A percentile compares a stretch with the other conserved stretches of the same genome.
These are phyloP conservation scores for Heterobasidion parviporum DNA, from an alignment of 1,284 basidiomycete genomes.

Conservation along the genomic window DNA sequence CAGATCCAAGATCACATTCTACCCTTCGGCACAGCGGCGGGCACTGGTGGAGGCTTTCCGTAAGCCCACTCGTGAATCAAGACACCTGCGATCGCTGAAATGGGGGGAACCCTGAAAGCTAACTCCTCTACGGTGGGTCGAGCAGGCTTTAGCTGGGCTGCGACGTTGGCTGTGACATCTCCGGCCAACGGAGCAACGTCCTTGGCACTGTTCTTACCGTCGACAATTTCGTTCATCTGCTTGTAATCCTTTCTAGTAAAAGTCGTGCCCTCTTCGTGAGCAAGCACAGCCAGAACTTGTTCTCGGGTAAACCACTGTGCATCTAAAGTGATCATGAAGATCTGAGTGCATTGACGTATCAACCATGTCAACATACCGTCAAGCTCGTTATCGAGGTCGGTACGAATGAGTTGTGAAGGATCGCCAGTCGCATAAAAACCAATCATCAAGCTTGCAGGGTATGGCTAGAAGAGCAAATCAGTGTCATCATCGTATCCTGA, in stretches of 20 bases:
- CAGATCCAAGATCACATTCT: constrained; percentile 3
- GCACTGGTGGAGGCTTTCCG: constrained; percentile 24
- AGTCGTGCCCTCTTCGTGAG: constrained; percentile 44
- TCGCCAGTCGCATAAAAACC: constrained; percentile 82
- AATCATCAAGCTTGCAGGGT: constrained; percentile 86
- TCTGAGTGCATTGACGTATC: neutral
- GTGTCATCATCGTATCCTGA: neutral
- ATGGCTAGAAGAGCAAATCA: constrained; percentile 46
- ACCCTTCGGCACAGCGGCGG: constrained; percentile 4
- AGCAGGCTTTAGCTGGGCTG: neutral
- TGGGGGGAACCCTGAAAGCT: constrained; percentile 59
- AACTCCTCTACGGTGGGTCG: constrained; percentile 25
- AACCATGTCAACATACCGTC: constrained; percentile 46
- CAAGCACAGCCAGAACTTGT: constrained; percentile 61
- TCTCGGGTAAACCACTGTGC: constrained; percentile 83
- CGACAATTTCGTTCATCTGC: constrained; percentile 38
- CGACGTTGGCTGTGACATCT: constrained; percentile 9
- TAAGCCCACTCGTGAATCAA: constrained; percentile 62
- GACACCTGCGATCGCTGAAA: constrained; percentile 64
- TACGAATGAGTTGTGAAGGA: constrained; percentile 64
- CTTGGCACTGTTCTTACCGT: constrained; percentile 16
- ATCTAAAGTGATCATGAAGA: constrained; percentile 36
- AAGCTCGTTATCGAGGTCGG: constrained; percentile 95
- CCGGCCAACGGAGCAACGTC: constrained; percentile 18
- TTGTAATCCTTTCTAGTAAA: constrained; percentile 53